Base-by-base conservation (phyloP, 139 green algal genomes). In the Astrephomene gubernaculifera region DNA sequence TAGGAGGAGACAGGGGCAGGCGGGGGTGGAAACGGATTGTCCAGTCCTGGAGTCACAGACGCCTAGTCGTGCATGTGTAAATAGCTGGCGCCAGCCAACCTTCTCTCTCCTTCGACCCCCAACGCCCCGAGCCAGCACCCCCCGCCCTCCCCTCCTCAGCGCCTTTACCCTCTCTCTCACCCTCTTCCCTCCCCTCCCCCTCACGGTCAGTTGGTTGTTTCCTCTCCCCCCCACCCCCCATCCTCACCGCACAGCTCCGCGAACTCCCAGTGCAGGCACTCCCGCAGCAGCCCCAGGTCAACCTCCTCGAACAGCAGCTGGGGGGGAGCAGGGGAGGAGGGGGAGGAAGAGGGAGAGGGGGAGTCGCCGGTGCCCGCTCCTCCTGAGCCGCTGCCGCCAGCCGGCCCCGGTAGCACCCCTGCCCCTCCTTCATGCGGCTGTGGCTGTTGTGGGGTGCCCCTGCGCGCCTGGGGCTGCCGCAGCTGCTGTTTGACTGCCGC, bases 241-340 rank as follows among this genome's bases (percentile, higher is more conserved):
- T 9, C 6, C 85, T 49, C 60, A 89, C 90, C 90, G 39, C 87
- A 72, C 24, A 93, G 78, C 1, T 94, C 89, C 6, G 63, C 71
- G 74, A 98, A 94, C 69, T 98, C 95, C 76, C 92, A 90, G 45
- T 90, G 83, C 54, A 98, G 80, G 88, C 95, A 97, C 85, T 98
- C 93, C 1, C 95, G 83, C 83, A 98, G 86, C 2, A 95, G 69
- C n/a, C 83, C 89, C 7, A 97, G 86, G 73, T 94, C 90, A 17
- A 93, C 93, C 85, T 91, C 82, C 73, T 86, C 70, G 39, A 87
- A 70, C 27, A 79, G n/a, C n/a, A n/a, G n/a, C n/a, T n/a, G n/a
- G n/a, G n/a, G n/a, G n/a, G n/a, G n/a, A n/a, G n/a, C n/a, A n/a
- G n/a, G n/a, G n/a, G n/a, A n/a, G n/a, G n/a, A n/a, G n/a, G n/a